phyloP scores from a whole-genome alignment of 176 grass and related monocot genomes.

The Alopecurus myosuroides region DNA sequence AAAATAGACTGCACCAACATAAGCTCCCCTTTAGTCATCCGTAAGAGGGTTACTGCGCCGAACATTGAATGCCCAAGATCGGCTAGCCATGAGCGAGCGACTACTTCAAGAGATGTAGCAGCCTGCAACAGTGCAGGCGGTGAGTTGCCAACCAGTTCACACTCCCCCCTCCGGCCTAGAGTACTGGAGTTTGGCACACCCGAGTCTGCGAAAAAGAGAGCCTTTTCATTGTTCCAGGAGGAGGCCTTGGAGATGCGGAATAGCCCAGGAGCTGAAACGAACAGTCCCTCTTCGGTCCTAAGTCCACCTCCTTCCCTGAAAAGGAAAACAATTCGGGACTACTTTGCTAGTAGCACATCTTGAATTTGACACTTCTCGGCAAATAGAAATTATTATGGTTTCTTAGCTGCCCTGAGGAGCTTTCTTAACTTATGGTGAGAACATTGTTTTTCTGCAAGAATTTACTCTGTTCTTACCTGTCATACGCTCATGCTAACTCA shows the following conservation, averaged over 20 bases:
- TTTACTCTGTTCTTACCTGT: background rate
- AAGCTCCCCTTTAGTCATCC: slow-evolving; percentile 54
- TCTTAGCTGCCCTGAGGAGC: slow-evolving; percentile 1
- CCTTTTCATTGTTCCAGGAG: slow-evolving; percentile 46
- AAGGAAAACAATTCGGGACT: slow-evolving; percentile 91
- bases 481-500: background rate
- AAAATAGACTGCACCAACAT: slow-evolving; percentile 45
- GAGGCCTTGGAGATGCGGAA: slow-evolving; percentile 33
- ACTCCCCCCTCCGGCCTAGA: slow-evolving; percentile 51
- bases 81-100: slow-evolving; percentile 28
- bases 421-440: slow-evolving; percentile 14
- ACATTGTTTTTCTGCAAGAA: background rate
- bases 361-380: slow-evolving; percentile 21
- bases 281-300: slow-evolving; percentile 84
- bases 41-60: slow-evolving; percentile 70
- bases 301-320: slow-evolving; percentile 77
- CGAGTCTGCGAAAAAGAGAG: slow-evolving; percentile 64
- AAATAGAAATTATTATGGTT: background rate
- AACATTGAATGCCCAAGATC: slow-evolving; percentile 39
- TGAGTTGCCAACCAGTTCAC: slow-evolving; percentile 6
- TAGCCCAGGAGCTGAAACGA: slow-evolving; percentile 36
- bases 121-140: slow-evolving; percentile 17
- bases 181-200: slow-evolving; percentile 67
- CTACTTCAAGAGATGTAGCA: slow-evolving; percentile 28
- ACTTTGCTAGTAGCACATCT: slow-evolving; percentile 53